These are phyloP conservation scores for Dothistroma septosporum DNA, from an alignment of 2,329 filamentous ascomycete species.

Conservation along the genomic window DNA sequence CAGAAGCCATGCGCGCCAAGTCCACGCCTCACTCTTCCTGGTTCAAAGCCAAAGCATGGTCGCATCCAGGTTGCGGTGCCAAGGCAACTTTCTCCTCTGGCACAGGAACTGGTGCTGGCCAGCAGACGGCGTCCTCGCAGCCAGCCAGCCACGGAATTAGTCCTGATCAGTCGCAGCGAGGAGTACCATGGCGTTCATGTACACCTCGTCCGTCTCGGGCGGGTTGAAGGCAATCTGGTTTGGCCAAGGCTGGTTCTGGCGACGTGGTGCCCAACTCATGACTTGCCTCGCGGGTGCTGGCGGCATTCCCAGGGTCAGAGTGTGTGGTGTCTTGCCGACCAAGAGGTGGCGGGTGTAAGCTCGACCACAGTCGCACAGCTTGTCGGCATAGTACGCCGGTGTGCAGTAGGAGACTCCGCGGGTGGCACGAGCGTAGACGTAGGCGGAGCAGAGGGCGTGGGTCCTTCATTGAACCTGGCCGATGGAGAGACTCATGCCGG, in stretches of 20 bases:
- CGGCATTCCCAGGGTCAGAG: too few species aligned
- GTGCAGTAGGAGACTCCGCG: slow-evolving; percentile 33
- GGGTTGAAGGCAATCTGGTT: too few species aligned
- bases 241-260: too few species aligned
- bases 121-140: not conserved
- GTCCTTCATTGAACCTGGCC: slow-evolving; percentile 23
- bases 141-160: not conserved
- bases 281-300: too few species aligned
- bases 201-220: not conserved
- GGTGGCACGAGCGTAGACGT: slow-evolving; percentile 31
- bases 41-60: not conserved
- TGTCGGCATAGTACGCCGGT: slow-evolving; percentile 38
- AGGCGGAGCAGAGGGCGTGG: slow-evolving; percentile 32
- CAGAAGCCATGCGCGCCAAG: not conserved
- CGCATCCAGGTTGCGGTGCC: not conserved
- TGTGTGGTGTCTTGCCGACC: not conserved
- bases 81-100: not conserved
- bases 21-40: not conserved
- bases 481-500: slow-evolving; percentile 15
- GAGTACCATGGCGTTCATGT: not conserved
- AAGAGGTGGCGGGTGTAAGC: not conserved
- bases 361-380: slow-evolving; percentile 35
- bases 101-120: not conserved
- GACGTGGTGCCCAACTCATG: not conserved
- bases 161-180: not conserved